Percentiles rank a stretch among this genome's conserved stretches.
These are phyloP conservation scores for Apophysomyces sp. DNA, from an alignment of 371 early-diverging fungal genomes.

Conservation along the genomic window DNA sequence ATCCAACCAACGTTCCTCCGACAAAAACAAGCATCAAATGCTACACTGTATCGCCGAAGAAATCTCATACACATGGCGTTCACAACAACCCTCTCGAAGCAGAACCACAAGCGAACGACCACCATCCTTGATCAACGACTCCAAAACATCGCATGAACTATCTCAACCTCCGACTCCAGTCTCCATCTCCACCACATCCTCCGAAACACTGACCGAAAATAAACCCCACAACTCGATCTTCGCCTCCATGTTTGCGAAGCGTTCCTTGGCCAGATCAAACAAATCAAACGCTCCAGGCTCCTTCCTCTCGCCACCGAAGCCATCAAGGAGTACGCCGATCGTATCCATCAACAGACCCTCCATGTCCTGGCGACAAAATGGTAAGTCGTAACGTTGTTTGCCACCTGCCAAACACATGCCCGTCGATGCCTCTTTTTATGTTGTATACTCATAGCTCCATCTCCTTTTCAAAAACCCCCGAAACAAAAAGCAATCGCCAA, in stretches of 20 bases:
- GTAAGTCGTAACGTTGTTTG: constrained; percentile 4
- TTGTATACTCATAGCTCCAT: background rate
- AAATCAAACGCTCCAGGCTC: background rate
- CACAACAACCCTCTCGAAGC: background rate
- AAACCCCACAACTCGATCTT: constrained; percentile 12
- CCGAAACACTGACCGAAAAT: constrained; percentile 8
- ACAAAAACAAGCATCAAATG: constrained; percentile 8
- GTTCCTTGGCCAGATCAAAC: constrained; percentile 5
- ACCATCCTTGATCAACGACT: constrained; percentile 7
- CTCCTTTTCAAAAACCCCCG: background rate
- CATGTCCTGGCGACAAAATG: constrained; percentile 6
- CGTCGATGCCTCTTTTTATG: background rate
- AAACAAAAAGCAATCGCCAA: background rate
- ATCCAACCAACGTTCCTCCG: background rate
- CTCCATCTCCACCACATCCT: background rate
- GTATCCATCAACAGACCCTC: constrained; percentile 12
- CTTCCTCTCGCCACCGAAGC: constrained; percentile 5
- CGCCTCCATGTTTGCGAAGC: constrained; percentile 18
- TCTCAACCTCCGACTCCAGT: constrained; percentile 7
- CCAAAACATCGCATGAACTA: constrained; percentile 1
- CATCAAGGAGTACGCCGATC: constrained; percentile 24
- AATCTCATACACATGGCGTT: constrained; percentile 8
- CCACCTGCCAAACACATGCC: constrained; percentile 2
- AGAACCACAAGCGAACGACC: constrained; percentile 4
- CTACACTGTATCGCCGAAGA: constrained; percentile 19